phyloP scores from a whole-genome alignment of 768 basidiomycete genomes.

The Calvatia gigantea region DNA sequence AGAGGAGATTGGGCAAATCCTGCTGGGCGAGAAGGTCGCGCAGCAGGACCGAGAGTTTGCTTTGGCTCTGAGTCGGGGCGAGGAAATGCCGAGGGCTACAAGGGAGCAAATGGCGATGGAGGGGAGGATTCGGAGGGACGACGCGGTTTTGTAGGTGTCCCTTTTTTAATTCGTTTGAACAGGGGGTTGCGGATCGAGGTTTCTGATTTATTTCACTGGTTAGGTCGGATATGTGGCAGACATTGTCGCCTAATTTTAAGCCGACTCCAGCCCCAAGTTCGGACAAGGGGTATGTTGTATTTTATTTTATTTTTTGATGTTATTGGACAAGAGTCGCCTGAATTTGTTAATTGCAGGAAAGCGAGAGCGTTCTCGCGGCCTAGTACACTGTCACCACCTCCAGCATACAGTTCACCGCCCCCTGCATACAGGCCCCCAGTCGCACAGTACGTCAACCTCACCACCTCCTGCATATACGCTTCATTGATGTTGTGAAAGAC shows the following conservation, averaged over 20 bases:
- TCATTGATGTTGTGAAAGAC: constrained; percentile 1
- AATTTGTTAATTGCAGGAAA: not conserved
- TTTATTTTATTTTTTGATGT: not conserved
- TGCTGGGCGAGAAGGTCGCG: constrained; percentile 32
- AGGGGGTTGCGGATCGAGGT: too few relatives aligned
- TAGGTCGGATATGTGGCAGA: constrained; percentile 4
- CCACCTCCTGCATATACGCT: not conserved
- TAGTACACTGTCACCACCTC: not conserved
- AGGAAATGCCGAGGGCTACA: constrained; percentile 24
- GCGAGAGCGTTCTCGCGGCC: not conserved
- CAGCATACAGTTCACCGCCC: not conserved
- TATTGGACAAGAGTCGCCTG: too few relatives aligned
- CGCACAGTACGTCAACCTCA: not conserved
- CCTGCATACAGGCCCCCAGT: not conserved
- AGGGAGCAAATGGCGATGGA: constrained; percentile 19
- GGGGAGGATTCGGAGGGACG: not conserved
- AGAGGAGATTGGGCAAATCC: constrained; percentile 25
- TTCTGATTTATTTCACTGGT: not conserved
- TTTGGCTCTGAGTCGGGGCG: constrained; percentile 29
- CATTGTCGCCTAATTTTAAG: constrained; percentile 6
- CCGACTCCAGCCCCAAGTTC: not conserved
- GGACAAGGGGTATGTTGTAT: not conserved
- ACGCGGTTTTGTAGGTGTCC: not conserved
- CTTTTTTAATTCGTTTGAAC: not conserved
- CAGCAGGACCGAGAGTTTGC: constrained; percentile 40